Evolutionary conservation across 1,284 basidiomycete species (phyloP), one percentile per base, ranked within the genome.

Genomic region (Fomitiporia mediterranea): DNA sequence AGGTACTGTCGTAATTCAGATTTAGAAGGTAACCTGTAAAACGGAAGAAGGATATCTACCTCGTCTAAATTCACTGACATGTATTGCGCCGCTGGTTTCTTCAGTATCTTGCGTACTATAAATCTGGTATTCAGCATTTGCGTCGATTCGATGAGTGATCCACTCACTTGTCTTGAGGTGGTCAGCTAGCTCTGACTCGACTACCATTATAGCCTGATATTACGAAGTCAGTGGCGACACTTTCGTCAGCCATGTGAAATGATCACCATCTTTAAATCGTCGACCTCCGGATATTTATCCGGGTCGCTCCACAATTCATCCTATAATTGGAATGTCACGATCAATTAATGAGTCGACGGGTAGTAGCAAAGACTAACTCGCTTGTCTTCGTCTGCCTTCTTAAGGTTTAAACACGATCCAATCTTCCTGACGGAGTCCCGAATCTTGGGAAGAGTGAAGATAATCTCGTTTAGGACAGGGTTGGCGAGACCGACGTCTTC

Each of bases 41-140:
- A 44, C 23, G 54, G 19, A 55, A 28, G 55, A 37, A 56, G 7
- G 42, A 15, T 55, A 61, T 75, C 51, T 60, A 91, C 91, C 69
- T 93, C 90, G 57, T 86, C 84, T 0, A 81, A 83, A 0, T 79
- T 73, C 5, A 89, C 79, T 2, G 77, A 81, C 2, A 80, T 77
- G 74, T 86, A 99, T 58, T 86, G 75, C n/a, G 95, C 73, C 7
- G 82, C 82, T 0, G 92, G 93, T 62, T 86, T 81, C 62, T 81
- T 83, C 23, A 98, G 67, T 3, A 79, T 62, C 67, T 86, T 92
- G 27, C 94, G 80, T 51, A 92, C 88, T 90, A 51, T 3, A 53
- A 32, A 51, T 30, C 30, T 46, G 42, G 27, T 13, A 4, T 17
- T 37, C 11, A 13, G 35, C 3, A n/a, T 37, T 37, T n/a, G n/a